Base-by-base conservation (phyloP, 257 asterid species). In the Ballota nigra region DNA sequence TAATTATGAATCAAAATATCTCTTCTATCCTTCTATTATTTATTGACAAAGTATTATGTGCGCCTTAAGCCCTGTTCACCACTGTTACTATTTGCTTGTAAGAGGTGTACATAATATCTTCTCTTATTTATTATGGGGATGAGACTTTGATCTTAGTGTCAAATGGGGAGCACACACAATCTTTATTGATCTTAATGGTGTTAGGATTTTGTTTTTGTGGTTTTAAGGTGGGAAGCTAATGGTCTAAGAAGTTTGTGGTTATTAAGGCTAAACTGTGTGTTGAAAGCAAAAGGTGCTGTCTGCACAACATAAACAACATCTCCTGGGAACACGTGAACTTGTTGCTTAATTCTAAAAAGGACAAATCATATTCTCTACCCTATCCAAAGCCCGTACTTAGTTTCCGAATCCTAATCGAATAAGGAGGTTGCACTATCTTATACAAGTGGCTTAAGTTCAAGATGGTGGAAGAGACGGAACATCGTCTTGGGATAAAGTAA, bases 151-250 rank as follows among this genome's bases (percentile, higher is more conserved):
- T 45, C 16, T 57, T 65, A 40, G 36, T 29, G 13, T 36, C 0
- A 55, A 64, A 41, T 56, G 77, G 77, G 74, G 74, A 58, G 81
- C 81, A 66, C 36, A 58, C 52, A 66, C 57, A 66, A 77, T 77
- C 77, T 71, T 11, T 47, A 58, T 26, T 33, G 77, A 77, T 77
- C 69, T 74, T 22, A 24, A 57, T 29, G 3, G 57, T 58, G 10
- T 19, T 34, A 55, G 36, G 56, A 36, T 8, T 36, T 36, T 33
- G 68, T 8, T 10, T 38, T 22, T 15, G 36, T 55, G 63, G 53
- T 19, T n/a, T 5, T 18, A 53, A 3, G 41, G 60, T 40, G 41
- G 72, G 57, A 47, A 45, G 8, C 8, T 7, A 67, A 45, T 59
- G 45, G 69, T 16, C 19, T 8, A n/a, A 34, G 34, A 53, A 23